A percentile compares a stretch with the other conserved stretches of the same genome.
These are phyloP conservation scores for Solanum sparsipilum DNA, from an alignment of 257 asterid species.

Conservation along the genomic window DNA sequence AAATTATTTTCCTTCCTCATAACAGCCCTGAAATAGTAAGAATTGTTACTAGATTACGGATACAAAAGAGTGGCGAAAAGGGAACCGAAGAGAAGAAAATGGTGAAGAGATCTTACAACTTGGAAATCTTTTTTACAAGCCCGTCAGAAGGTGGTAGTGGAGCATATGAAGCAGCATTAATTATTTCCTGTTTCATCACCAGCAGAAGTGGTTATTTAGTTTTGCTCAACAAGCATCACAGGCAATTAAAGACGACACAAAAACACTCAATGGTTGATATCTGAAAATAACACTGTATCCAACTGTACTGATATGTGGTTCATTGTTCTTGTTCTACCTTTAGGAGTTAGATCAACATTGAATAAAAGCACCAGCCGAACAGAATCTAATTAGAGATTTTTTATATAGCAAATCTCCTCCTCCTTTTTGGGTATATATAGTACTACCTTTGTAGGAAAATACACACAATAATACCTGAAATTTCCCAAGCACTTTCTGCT, in stretches of 20 bases:
- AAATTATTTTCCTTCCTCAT: not conserved
- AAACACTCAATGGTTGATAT: not conserved
- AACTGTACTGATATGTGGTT: not conserved
- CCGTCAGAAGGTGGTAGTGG: conserved; percentile 1
- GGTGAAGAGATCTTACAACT: not conserved
- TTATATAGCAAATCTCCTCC: not conserved
- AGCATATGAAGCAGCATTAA: conserved; percentile 8
- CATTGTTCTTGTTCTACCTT: not conserved
- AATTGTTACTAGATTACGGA: not conserved
- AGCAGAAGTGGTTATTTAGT: not conserved
- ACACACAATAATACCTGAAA: conserved; percentile 13
- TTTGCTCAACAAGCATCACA: not conserved
- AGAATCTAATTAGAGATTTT: not conserved
- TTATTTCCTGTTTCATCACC: conserved; percentile 2
- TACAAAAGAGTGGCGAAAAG: not conserved
- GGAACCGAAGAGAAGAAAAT: not conserved
- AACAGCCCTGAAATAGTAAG: not conserved
- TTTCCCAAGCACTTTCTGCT: conserved; percentile 6
- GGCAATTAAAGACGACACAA: not conserved
- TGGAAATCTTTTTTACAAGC: not conserved
- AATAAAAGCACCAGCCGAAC: not conserved
- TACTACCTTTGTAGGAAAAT: not conserved
- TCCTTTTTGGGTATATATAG: not conserved
- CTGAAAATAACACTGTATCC: not conserved
- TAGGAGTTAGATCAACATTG: not conserved